phyloP scores from a whole-genome alignment of 179 eudicot species.

The Silene vulgaris region DNA sequence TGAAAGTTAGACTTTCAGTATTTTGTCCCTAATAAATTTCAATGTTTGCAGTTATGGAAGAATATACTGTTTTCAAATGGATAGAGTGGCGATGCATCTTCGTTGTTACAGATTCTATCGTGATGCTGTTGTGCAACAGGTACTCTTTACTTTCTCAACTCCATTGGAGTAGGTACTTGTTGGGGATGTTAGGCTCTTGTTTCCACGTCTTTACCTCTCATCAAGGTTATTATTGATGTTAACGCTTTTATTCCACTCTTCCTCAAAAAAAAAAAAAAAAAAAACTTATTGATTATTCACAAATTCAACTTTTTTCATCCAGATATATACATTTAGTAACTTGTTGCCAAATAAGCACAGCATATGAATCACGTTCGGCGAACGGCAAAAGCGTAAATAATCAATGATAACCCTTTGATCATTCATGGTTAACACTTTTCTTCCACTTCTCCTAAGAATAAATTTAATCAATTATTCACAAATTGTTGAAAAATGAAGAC shows the following conservation, averaged over 20 bases:
- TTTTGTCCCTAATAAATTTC: slow-evolving; percentile 10
- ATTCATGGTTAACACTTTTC: no score
- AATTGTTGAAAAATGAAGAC: no score
- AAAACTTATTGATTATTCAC: background rate
- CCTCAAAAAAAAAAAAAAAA: no score
- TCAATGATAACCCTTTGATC: no score
- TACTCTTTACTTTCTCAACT: slow-evolving; percentile 19
- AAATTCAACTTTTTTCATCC: background rate
- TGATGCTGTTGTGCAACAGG: slow-evolving; percentile 98
- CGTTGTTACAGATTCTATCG: slow-evolving; percentile 86
- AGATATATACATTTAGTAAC: no score
- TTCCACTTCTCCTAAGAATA: no score
- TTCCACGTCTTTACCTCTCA: background rate
- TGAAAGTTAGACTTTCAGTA: background rate
- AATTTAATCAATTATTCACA: no score
- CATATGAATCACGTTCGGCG: background rate
- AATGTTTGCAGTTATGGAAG: slow-evolving; percentile 74
- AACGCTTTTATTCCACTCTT: no score
- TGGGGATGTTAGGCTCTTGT: background rate
- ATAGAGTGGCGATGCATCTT: slow-evolving; percentile 84
- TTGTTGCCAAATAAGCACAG: background rate
- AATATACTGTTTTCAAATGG: slow-evolving; percentile 96
- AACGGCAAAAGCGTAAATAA: background rate
- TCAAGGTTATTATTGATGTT: no score
- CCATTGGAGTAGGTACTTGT: slow-evolving; percentile 1